A percentile compares a stretch with the other conserved stretches of the same genome.
Conservation (phyloP, 2,329 filamentous ascomycete species). For the Penicillium sp. region DNA sequence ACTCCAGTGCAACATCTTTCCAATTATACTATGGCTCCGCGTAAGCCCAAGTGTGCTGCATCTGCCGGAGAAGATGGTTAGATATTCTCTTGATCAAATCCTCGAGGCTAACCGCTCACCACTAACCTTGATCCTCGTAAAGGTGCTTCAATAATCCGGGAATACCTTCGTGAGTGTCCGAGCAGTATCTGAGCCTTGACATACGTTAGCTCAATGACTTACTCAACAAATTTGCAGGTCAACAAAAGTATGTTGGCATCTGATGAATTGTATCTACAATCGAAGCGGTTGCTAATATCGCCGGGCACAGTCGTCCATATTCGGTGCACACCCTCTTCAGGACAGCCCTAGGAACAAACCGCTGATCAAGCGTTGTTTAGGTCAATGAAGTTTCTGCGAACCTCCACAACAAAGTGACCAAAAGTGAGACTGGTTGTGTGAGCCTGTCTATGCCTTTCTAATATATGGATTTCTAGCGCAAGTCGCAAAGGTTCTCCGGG, state of each 20-base stretch:
- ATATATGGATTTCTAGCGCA: slow-evolving; percentile 42
- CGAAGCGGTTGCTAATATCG: slow-evolving; percentile 7
- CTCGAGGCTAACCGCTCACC: background rate
- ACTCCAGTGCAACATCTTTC: background rate
- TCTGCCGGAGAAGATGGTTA: slow-evolving; percentile 32
- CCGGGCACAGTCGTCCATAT: slow-evolving; percentile 49
- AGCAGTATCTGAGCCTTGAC: background rate
- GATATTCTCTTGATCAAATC: background rate
- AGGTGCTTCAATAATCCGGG: slow-evolving; percentile 46
- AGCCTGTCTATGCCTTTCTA: background rate
- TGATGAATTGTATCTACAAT: background rate
- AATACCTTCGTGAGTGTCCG: slow-evolving; percentile 49
- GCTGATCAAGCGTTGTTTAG: slow-evolving; percentile 24
- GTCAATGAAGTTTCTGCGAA: slow-evolving; percentile 60
- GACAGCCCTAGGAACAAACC: background rate
- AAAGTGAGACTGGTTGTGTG: slow-evolving; percentile 41
- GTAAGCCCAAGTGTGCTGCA: slow-evolving; percentile 39
- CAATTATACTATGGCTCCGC: slow-evolving; percentile 36
- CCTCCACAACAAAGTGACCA: slow-evolving; percentile 60
- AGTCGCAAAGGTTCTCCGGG: slow-evolving; percentile 60
- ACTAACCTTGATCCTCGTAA: slow-evolving; percentile 4
- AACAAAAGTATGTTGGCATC: slow-evolving; percentile 47
- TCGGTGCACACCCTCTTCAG: slow-evolving; percentile 41
- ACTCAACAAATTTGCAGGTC: slow-evolving; percentile 32
- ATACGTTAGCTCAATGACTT: background rate